Evolutionary conservation across 148 eudicot genomes (phyloP), one percentile per base, ranked within the genome.

Genomic region (Cornus suecica): DNA sequence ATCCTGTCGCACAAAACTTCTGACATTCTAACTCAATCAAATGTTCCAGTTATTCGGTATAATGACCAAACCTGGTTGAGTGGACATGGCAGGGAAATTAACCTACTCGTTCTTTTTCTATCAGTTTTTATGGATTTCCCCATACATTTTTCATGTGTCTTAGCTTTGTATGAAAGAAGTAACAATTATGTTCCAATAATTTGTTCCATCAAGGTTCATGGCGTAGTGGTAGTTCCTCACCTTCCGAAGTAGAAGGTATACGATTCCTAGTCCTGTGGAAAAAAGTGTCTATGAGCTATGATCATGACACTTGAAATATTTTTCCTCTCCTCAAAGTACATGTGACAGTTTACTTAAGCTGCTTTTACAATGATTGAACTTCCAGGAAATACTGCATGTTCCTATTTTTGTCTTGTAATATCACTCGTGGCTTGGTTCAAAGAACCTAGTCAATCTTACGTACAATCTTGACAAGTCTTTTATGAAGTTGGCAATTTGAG

Each of bases 61-160:
- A 61, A 22, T 28, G 70, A 32, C 42, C 48, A 63, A 65, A 63
- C 28, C 28, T 54, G 29, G 70, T 70, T 20, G 8, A 68, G 71
- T 23, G 13, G 56, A 74, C 34, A 26, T 48, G 37, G 28, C 70
- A 64, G 8, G 1, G 2, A 45, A 42, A 25, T 74, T 23, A 62
- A 64, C 10, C 15, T 24, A 13, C 22, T 64, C 30, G 22, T 66
- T 18, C 45, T 20, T 58, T 73, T 64, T 14, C 77, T 22, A 28
- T 1, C 1, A 48, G 14, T 48, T 65, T 66, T 65, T 14, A 28
- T 24, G 29, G 22, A 61, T 32, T 26, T 27, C 10, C 16, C 54
- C 20, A 42, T 25, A 25, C 30, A 25, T 58, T 37, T 74, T 48
- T 64, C 31, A 20, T 8, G 23, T 26, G 58, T 62, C 54, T 42